phyloP scores from a whole-genome alignment of 805 yeast genomes.

The Wickerhamia fluorescens region DNA sequence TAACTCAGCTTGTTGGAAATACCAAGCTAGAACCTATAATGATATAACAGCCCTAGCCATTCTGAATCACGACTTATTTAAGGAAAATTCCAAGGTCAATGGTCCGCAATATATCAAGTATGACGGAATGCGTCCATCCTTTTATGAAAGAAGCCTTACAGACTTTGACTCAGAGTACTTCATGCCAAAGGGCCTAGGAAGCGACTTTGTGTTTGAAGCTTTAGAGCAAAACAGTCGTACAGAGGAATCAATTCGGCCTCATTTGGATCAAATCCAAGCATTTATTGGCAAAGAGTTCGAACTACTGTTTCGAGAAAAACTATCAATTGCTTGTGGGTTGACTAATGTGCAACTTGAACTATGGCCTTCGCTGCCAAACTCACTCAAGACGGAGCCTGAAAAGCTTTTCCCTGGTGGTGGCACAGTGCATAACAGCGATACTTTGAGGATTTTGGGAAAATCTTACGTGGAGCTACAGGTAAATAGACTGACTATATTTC shows the following conservation, averaged over 20 bases:
- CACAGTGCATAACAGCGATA: not conserved
- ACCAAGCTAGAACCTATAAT: too few species aligned
- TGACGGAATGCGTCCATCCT: slow-evolving; percentile 8
- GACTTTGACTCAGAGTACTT: slow-evolving; percentile 7
- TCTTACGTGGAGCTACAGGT: slow-evolving; percentile 16
- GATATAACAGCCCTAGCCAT: too few species aligned
- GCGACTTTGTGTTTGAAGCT: slow-evolving; percentile 5
- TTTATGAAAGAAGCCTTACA: slow-evolving; percentile 9
- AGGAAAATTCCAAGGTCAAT: slow-evolving; percentile 6
- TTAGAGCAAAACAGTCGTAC: slow-evolving; percentile 6
- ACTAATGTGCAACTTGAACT: slow-evolving; percentile 14
- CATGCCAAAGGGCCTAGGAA: slow-evolving; percentile 4
- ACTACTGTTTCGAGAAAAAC: slow-evolving; percentile 18
- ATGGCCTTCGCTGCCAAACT: too few species aligned
- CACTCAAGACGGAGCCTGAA: not conserved
- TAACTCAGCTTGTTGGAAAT: too few species aligned
- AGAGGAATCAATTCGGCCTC: slow-evolving; percentile 1
- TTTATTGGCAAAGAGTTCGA: slow-evolving; percentile 16
- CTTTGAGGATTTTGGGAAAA: slow-evolving; percentile 17
- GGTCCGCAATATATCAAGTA: slow-evolving; percentile 8
- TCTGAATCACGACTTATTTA: slow-evolving; percentile 19
- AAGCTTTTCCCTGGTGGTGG: not conserved
- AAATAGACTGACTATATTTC: slow-evolving; percentile 20
- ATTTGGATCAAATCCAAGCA: slow-evolving; percentile 13
- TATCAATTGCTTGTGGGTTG: slow-evolving; percentile 23